Evolutionary conservation across 176 grass and related monocot genomes (phyloP).

Genomic region (Tuctoria greenei): DNA sequence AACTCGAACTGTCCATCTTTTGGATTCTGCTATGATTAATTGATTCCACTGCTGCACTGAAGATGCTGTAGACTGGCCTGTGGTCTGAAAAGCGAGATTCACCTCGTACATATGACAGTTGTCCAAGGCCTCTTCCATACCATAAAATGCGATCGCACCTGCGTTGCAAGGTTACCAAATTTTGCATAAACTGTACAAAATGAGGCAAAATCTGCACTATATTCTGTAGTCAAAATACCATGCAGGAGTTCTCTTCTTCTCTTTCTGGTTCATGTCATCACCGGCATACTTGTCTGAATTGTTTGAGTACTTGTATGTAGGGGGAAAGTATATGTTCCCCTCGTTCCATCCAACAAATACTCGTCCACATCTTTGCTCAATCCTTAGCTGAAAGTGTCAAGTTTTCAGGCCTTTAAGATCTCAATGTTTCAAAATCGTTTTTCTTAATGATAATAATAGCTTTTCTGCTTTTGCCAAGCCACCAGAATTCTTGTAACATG

Average conservation of each 20-base stretch:
- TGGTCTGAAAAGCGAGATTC: conserved; percentile 95
- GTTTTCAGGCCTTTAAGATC: conserved; percentile 26
- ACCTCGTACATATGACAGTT: conserved; percentile 87
- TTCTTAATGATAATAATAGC: conserved; percentile 26
- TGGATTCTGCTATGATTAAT: conserved; percentile 93
- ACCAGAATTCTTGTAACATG: conserved; percentile 38
- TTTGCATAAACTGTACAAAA: conserved; percentile 27
- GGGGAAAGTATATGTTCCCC: conserved; percentile 93
- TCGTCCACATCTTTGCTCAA: conserved; percentile 76
- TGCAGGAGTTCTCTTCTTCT: conserved; percentile 92
- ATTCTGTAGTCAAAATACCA: conserved; percentile 47
- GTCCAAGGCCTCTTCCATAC: conserved; percentile 82
- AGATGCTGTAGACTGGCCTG: conserved; percentile 84
- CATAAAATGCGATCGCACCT: conserved; percentile 98
- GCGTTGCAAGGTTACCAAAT: not conserved
- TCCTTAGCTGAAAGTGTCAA: conserved; percentile 64
- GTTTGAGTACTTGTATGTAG: conserved; percentile 97
- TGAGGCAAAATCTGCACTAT: not conserved
- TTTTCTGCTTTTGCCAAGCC: conserved; percentile 30
- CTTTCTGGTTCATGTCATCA: conserved; percentile 83
- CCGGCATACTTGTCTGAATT: conserved; percentile 93
- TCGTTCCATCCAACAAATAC: conserved; percentile 91
- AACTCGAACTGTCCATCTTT: conserved; percentile 77
- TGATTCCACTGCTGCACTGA: conserved; percentile 85
- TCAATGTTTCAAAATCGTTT: conserved; percentile 23